Conservation (phyloP, 2,329 filamentous ascomycete genomes). For the Leptographium radiaticola region DNA sequence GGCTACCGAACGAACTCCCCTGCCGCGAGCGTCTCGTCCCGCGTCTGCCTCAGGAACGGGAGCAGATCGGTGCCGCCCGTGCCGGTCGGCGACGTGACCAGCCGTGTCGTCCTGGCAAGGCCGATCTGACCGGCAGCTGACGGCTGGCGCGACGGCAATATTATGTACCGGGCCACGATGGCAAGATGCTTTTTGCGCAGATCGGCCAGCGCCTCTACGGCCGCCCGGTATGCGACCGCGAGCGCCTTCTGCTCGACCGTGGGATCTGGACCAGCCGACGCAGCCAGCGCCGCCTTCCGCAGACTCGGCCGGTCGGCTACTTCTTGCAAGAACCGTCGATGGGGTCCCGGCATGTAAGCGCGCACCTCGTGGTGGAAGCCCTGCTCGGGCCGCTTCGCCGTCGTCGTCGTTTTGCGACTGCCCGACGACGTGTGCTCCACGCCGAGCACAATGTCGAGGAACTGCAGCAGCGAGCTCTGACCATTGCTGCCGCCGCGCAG, state of each 20-base stretch:
- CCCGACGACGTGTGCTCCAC: conserved; percentile 49
- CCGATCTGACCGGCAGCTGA: conserved; percentile 22
- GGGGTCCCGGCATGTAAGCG: conserved; percentile 78
- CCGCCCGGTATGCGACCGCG: conserved; percentile 47
- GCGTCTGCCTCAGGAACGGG: conserved; percentile 75
- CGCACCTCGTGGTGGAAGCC: conserved; percentile 55
- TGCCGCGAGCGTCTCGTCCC: conserved; percentile 56
- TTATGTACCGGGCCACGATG: conserved; percentile 83
- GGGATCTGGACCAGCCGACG: too few species aligned
- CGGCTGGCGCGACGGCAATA: conserved; percentile 53
- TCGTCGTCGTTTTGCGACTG: not conserved
- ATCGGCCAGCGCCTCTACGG: conserved; percentile 58
- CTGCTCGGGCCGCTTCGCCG: not conserved
- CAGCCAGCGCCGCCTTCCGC: conserved; percentile 22
- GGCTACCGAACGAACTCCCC: not conserved
- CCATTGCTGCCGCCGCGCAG: conserved; percentile 88
- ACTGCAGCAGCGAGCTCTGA: conserved; percentile 84
- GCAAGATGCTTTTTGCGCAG: conserved; percentile 81
- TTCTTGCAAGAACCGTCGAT: conserved; percentile 64
- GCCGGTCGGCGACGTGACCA: conserved; percentile 42
- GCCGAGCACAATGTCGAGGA: conserved; percentile 78
- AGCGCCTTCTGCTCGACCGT: not conserved
- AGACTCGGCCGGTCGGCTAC: conserved; percentile 62
- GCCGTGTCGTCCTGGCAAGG: not conserved
- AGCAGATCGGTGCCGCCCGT: conserved; percentile 81